Evolutionary conservation across 2,329 filamentous ascomycete genomes (phyloP), one percentile per base, ranked within the genome.

Genomic region (Penicillium occitanis): DNA sequence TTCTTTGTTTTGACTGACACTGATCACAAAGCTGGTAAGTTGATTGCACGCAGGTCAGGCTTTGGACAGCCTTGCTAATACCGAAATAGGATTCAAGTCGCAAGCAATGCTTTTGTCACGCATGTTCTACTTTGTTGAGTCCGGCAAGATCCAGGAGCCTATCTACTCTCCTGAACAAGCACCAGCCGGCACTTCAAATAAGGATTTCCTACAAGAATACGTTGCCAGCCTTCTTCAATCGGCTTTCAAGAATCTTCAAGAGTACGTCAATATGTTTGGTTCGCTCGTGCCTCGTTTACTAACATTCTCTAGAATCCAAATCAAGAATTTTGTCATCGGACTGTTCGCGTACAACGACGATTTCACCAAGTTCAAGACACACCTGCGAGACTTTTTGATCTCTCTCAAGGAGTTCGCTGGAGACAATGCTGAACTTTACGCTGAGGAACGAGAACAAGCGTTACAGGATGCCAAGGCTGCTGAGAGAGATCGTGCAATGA

Each of bases 1-100:
- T 96, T 99, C 85, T 99, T 97, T 74, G 95, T 99, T 50, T 86
- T 99, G 61, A 98, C 95, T 0, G 95, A 99, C 75, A 94, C 91
- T 68, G 95, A 99, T 73, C 95, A 99, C 85, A 99, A 99, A 84
- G 95, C 95, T 68, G 95, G 81, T 82, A 73, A 64, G 79, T 75
- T 50, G 14, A 33, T 53, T 35, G 57, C 42, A 22, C 25, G 19
- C 11, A 35, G 19, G 5, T 14, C 14, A 30, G 8, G 10, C 6
- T 14, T 51, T n/a, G n/a, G 22, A 25, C 17, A 17, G 28, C 44
- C 17, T 42, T 57, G n/a, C 57, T 67, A 51, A 67, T 35, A 57
- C 17, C 6, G 7, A 22, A 22, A 51, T 10, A 84, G 82, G 95
- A 0, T 99, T 99, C 85, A 99, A 99, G 85, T 95, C 93, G 8